These are phyloP conservation scores for Argentina anserina DNA, from an alignment of 306 rosid genomes.

Conservation along the genomic window DNA sequence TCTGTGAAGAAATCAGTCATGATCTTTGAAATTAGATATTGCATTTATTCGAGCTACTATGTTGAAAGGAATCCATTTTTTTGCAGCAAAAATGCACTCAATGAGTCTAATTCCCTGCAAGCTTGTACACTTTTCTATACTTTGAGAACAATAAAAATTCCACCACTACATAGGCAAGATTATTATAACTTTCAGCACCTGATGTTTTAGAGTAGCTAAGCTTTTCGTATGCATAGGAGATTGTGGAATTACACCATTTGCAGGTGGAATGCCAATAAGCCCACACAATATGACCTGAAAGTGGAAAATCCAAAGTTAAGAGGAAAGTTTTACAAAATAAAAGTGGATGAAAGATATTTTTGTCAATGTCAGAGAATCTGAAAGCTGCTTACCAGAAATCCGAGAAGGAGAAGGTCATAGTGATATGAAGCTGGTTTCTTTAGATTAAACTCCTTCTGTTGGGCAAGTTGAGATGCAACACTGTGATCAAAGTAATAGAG, in stretches of 20 bases:
- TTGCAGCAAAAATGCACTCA: not conserved
- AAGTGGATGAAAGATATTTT: conserved; percentile 4
- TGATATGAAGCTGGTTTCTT: conserved; percentile 93
- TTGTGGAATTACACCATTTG: conserved; percentile 96
- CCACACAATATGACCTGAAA: conserved; percentile 80
- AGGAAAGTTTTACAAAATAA: conserved; percentile 16
- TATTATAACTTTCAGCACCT: conserved; percentile 39
- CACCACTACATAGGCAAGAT: not conserved
- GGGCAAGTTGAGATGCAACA: conserved; percentile 95
- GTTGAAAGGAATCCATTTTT: not conserved
- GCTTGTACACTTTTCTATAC: not conserved
- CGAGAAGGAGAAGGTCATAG: conserved; percentile 86
- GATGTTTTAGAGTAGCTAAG: conserved; percentile 94
- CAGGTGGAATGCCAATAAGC: conserved; percentile 91
- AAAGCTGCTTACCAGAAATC: conserved; percentile 59
- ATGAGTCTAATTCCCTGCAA: not conserved
- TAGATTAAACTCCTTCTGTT: conserved; percentile 89
- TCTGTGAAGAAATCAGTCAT: not conserved
- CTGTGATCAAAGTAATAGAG: conserved; percentile 97
- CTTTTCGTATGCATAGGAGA: conserved; percentile 99
- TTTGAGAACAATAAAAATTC: conserved; percentile 6
- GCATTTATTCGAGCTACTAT: no score
- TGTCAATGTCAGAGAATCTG: conserved; percentile 3
- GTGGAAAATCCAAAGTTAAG: conserved; percentile 16
- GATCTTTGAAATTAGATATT: not conserved